Evolutionary conservation across 805 yeast species (phyloP).

Genomic region (Yamadazyma tumulicola): DNA sequence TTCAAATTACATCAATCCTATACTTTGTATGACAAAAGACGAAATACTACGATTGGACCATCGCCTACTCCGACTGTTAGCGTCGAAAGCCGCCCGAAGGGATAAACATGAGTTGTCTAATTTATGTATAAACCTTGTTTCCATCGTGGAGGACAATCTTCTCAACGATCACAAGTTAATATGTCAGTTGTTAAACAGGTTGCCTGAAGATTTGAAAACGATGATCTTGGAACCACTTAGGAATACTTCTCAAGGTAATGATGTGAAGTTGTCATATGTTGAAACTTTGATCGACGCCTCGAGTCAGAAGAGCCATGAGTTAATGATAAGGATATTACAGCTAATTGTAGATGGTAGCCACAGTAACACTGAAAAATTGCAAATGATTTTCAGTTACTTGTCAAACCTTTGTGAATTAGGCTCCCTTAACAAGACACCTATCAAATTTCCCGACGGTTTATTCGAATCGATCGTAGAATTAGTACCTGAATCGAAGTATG

Average conservation of each 20-base stretch:
- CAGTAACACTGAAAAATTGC: conserved; percentile 12
- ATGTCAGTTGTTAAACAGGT: conserved; percentile 17
- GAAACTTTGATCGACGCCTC: conserved; percentile 13
- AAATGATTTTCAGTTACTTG: conserved; percentile 24
- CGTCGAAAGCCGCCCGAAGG: no score
- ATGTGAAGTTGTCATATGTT: conserved; percentile 21
- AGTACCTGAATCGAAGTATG: conserved; percentile 15
- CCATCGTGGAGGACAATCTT: conserved; percentile 27
- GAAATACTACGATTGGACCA: conserved; percentile 21
- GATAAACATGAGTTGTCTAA: conserved; percentile 25
- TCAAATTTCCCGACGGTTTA: conserved; percentile 15
- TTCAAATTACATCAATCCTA: no score
- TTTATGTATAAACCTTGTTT: conserved; percentile 27
- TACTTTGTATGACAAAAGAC: conserved; percentile 23
- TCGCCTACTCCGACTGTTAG: no score
- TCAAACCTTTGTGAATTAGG: conserved; percentile 21
- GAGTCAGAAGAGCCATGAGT: conserved; percentile 20
- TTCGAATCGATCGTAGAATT: conserved; percentile 17
- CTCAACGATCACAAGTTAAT: conserved; percentile 22
- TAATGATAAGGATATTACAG: conserved; percentile 14
- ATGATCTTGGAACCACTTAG: conserved; percentile 12
- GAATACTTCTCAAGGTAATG: conserved; percentile 6
- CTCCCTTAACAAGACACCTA: conserved; percentile 19
- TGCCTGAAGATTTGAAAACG: conserved; percentile 17
- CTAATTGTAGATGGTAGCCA: conserved; percentile 14